Evolutionary conservation across 441 rosid species (phyloP).

Genomic region (Gossypium schwendimanii): DNA sequence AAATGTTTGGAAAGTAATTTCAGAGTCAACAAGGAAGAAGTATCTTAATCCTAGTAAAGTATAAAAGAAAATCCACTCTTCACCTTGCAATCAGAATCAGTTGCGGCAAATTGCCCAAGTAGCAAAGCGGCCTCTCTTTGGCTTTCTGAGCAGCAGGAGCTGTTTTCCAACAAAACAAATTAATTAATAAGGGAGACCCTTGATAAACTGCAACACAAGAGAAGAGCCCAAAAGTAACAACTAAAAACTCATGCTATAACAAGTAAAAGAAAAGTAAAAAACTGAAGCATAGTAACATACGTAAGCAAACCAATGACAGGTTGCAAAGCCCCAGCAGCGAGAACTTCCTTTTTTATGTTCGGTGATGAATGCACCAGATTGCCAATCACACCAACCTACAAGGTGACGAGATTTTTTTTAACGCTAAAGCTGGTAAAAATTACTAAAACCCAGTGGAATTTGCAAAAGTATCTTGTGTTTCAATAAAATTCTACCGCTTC

Average conservation of each 20-base stretch:
- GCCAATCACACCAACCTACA: constrained; percentile 93
- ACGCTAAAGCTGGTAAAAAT: constrained; percentile 7
- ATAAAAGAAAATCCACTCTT: not conserved
- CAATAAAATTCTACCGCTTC: constrained; percentile 65
- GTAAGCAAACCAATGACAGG: constrained; percentile 91
- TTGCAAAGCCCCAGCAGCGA: constrained; percentile 91
- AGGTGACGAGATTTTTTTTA: constrained; percentile 1
- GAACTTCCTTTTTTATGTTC: constrained; percentile 85
- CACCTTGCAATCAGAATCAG: constrained; percentile 58
- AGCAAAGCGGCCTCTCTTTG: not conserved
- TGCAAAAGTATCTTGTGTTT: constrained; percentile 5
- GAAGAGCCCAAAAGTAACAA: not conserved
- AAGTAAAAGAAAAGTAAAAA: not conserved
- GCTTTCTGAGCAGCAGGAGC: not conserved
- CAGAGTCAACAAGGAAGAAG: constrained; percentile 2
- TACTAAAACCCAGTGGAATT: not conserved
- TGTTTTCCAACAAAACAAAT: not conserved
- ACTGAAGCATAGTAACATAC: constrained; percentile 25
- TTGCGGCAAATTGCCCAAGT: not conserved
- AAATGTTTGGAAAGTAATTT: not conserved
- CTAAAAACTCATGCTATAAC: not conserved
- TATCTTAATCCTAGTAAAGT: not conserved
- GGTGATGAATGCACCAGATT: constrained; percentile 30
- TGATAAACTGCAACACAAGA: not conserved
- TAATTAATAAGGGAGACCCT: not conserved